phyloP scores from a whole-genome alignment of 306 rosid genomes.

The Cucurbita moschata region DNA sequence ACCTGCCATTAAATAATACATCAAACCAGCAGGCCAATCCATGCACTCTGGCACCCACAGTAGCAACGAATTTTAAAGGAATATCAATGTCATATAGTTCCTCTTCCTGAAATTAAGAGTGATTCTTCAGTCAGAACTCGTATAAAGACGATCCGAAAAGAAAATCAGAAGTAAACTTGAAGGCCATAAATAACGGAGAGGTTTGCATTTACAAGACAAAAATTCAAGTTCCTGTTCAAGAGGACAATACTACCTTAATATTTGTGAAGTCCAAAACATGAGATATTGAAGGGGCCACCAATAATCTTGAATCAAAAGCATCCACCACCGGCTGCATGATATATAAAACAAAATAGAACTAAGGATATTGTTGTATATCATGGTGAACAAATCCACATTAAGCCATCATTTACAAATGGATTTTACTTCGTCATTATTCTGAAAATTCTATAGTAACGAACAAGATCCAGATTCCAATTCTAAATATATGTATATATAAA shows the following conservation, averaged over 20 bases:
- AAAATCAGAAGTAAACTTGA: background rate
- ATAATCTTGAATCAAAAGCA: constrained; percentile 94
- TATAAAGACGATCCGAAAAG: background rate
- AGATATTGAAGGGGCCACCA: constrained; percentile 65
- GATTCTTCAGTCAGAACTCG: background rate
- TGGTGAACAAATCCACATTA: background rate
- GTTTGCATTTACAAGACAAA: background rate
- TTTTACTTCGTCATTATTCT: background rate
- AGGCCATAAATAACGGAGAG: background rate
- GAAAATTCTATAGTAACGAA: background rate
- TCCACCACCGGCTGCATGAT: constrained; percentile 83
- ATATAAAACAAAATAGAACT: background rate
- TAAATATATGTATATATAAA: background rate
- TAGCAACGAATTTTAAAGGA: constrained; percentile 64
- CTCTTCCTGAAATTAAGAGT: constrained; percentile 47
- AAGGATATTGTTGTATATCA: background rate
- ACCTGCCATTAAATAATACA: constrained; percentile 90
- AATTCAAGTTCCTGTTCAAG: background rate
- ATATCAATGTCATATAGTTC: constrained; percentile 73
- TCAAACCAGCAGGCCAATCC: constrained; percentile 99
- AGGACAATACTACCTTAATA: constrained; percentile 31
- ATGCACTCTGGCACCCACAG: constrained; percentile 85
- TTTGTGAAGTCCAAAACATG: constrained; percentile 77
- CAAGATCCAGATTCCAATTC: background rate
- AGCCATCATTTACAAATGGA: background rate